Evolutionary conservation across 495 filamentous ascomycete species (phyloP), one percentile per base, ranked within the genome.

Genomic region (Tuber indicum): DNA sequence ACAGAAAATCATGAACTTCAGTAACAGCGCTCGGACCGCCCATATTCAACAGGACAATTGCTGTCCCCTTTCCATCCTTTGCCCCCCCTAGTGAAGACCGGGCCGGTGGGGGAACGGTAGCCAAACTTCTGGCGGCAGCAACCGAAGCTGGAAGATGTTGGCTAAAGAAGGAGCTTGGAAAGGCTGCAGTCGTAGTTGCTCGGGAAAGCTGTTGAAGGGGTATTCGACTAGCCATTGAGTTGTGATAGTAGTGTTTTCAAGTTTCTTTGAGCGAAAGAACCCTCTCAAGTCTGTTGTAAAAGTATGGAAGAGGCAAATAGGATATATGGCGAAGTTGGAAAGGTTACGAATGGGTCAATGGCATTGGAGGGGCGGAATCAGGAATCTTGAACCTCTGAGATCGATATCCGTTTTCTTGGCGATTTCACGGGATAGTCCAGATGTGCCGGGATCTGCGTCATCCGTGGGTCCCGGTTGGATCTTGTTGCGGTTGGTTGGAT

Each of bases 41-140:
- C 96, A 99, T 99, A 86, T 99, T 99, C 84, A 99, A 88, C 78
- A 99, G 97, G 9, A 99, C 95, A 89, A 99, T 97, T 58, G 96
- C 96, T 0, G 96, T 99, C 44, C 82, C 82, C 72, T 74, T 77
- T 43, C 72, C 45, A 41, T 32, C 43, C 26, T 6, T 17, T 26
- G 58, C 26, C 36, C 58, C 58, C 3, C 26, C 58, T 3, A 36
- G 12, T 26, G 72, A 32, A 17, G 74, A 46, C 39, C 73, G 23
- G 16, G 69, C 66, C 52, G 74, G 43, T 23, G 74, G n/a, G n/a
- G 78, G 75, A 75, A 36, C 45, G 4, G 78, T 80, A 23, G 77
- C 78, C 66, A 80, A 74, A 47, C 45, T 44, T 19, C 78, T 77
- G 17, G 78, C 42, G 26, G 75, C 72, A 32, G 74, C 41, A 49